Percentiles rank a stretch among this genome's conserved stretches.
These are phyloP conservation scores for Xylariaceae sp. DNA, from an alignment of 2,329 filamentous ascomycete genomes.

Conservation along the genomic window DNA sequence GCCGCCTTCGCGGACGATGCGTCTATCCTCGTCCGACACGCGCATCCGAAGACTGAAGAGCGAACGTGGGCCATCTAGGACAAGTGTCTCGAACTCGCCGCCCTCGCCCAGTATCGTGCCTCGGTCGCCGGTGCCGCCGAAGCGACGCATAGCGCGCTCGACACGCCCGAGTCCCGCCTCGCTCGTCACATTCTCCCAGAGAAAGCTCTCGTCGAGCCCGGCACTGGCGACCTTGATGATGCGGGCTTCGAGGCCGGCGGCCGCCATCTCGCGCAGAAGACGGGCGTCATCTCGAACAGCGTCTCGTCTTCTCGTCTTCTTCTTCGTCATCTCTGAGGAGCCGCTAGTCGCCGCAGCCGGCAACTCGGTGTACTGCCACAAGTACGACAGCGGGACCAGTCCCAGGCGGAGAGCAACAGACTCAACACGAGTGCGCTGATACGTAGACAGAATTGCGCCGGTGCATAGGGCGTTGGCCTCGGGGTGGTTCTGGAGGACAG, in stretches of 20 bases:
- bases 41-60: slow-evolving; percentile 70
- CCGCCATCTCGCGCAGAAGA: slow-evolving; percentile 76
- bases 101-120: slow-evolving; percentile 84
- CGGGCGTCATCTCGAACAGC: slow-evolving; percentile 38
- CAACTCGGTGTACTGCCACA: slow-evolving; percentile 86
- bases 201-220: slow-evolving; percentile 71
- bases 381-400: slow-evolving; percentile 73
- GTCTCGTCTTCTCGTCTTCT: not conserved
- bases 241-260: slow-evolving; percentile 72
- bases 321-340: slow-evolving; percentile 1
- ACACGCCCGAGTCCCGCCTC: slow-evolving; percentile 41
- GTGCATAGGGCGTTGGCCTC: slow-evolving; percentile 81
- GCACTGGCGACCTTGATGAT: slow-evolving; percentile 94
- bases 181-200: slow-evolving; percentile 76
- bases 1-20: slow-evolving; percentile 61
- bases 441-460: slow-evolving; percentile 89
- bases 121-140: slow-evolving; percentile 52
- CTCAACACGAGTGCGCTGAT: slow-evolving; percentile 94
- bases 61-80: slow-evolving; percentile 67
- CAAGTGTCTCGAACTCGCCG: slow-evolving; percentile 92
- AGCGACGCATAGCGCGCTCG: slow-evolving; percentile 54
- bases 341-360: slow-evolving; percentile 5
- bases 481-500: slow-evolving; percentile 64
- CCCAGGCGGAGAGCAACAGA: slow-evolving; percentile 82
- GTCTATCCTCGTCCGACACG: slow-evolving; percentile 49